A percentile compares a stretch with the other conserved stretches of the same genome.
phyloP scores from a whole-genome alignment of 2,329 filamentous ascomycete species.

The Monilinia laxa region DNA sequence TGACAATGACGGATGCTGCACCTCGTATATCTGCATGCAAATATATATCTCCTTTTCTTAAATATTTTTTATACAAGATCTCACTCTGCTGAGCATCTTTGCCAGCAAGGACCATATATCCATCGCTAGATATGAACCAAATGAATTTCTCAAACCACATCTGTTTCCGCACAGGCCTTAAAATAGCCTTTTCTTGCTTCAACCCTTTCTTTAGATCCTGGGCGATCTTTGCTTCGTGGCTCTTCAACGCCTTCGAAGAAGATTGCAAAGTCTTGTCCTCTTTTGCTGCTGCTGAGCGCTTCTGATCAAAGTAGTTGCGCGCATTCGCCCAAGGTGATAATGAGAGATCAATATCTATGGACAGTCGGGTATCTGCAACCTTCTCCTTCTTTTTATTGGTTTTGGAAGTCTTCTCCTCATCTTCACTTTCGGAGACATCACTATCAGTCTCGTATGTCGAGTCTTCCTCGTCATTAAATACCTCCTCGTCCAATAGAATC shows the following conservation, averaged over 20 bases:
- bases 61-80: conserved; percentile 80
- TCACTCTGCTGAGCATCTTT: conserved; percentile 90
- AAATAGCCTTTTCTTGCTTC: conserved; percentile 86
- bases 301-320: conserved; percentile 87
- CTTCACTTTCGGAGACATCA: conserved; percentile 56
- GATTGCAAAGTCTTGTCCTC: conserved; percentile 83
- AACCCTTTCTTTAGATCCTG: conserved; percentile 82
- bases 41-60: conserved; percentile 88
- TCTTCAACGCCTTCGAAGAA: conserved; percentile 80
- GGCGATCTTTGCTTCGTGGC: conserved; percentile 82
- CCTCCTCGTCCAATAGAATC: conserved; percentile 67
- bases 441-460: conserved; percentile 63
- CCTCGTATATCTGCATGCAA: conserved; percentile 87
- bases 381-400: conserved; percentile 41
- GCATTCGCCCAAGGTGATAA: conserved; percentile 88
- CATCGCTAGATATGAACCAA: conserved; percentile 94
- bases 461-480: conserved; percentile 55
- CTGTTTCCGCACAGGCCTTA: conserved; percentile 78
- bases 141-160: conserved; percentile 98
- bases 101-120: conserved; percentile 86
- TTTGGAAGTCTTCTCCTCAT: conserved; percentile 48
- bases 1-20: conserved; percentile 82
- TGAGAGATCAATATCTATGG: conserved; percentile 81
- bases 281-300: conserved; percentile 78
- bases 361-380: conserved; percentile 55